Evolutionary conservation across 1,284 basidiomycete species (phyloP).

Genomic region (Ganoderma leucocontextum): DNA sequence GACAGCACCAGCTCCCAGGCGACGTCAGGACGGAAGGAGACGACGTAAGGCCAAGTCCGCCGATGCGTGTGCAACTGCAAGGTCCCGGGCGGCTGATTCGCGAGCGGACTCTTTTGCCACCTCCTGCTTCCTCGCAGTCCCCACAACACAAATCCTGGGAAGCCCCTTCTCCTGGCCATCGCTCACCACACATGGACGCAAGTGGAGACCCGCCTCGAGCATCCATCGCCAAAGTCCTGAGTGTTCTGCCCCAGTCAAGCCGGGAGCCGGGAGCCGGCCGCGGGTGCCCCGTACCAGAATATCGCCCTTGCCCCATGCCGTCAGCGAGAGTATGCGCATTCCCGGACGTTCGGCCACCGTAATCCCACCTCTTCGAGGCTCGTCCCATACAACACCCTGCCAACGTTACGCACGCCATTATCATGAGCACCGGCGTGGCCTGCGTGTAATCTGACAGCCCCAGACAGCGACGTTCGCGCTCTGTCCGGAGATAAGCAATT

Average conservation of each 20-base stretch:
- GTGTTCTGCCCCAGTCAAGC: not conserved
- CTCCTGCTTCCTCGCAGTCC: conserved; percentile 3
- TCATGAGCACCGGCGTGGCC: not conserved
- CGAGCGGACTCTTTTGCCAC: conserved; percentile 24
- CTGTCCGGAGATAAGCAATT: conserved; percentile 2
- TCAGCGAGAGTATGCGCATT: not conserved
- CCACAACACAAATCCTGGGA: not conserved
- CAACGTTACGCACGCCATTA: not conserved
- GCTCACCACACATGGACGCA: not conserved
- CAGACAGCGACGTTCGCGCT: not conserved
- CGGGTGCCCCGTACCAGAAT: not conserved
- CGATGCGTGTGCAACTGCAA: conserved; percentile 16
- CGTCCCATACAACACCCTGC: not conserved
- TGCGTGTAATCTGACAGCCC: not conserved
- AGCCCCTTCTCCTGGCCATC: not conserved
- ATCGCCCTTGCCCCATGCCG: not conserved
- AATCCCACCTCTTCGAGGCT: not conserved
- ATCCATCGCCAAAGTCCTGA: not conserved
- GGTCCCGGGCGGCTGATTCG: conserved; percentile 25
- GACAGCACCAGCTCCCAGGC: not conserved
- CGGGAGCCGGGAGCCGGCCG: not conserved
- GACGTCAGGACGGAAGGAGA: conserved; percentile 19
- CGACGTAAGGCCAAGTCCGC: conserved; percentile 25
- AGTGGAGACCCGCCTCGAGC: conserved; percentile 6
- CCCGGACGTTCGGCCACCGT: not conserved